Conservation (phyloP, 106 monocot species). For the Vanilla planifolia region DNA sequence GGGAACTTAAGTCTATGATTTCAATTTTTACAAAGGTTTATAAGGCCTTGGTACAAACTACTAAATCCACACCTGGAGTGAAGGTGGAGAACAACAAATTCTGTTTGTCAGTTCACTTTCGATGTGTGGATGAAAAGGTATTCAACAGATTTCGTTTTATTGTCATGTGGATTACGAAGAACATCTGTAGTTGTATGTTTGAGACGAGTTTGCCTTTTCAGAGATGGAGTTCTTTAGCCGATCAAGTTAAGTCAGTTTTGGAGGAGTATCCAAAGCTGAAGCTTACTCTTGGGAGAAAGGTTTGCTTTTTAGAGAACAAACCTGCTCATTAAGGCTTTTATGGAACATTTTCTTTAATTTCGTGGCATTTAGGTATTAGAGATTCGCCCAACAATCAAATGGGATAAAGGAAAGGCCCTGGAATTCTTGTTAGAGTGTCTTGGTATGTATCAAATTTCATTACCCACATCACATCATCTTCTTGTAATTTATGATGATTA, state of each 20-base stretch:
- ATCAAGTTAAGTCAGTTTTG: conserved; percentile 48
- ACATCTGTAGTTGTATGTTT: conserved; percentile 1
- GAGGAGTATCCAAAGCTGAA: conserved; percentile 57
- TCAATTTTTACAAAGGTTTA: conserved; percentile 31
- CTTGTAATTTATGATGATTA: conserved; percentile 4
- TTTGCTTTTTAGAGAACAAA: conserved; percentile 2
- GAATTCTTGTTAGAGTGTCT: conserved; percentile 71
- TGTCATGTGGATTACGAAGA: background rate
- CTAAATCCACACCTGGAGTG: conserved; percentile 36
- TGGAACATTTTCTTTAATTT: background rate
- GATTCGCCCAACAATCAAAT: conserved; percentile 77
- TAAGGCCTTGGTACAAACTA: conserved; percentile 39
- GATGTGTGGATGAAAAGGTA: conserved; percentile 70
- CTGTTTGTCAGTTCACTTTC: conserved; percentile 67
- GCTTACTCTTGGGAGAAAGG: conserved; percentile 74
- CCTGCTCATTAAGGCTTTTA: background rate
- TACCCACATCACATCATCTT: conserved; percentile 20
- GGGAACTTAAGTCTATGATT: background rate
- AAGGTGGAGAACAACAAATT: conserved; percentile 84
- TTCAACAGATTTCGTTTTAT: background rate
- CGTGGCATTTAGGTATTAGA: conserved; percentile 50
- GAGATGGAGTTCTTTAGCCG: conserved; percentile 62
- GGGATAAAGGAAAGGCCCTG: conserved; percentile 84
- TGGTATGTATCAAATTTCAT: conserved; percentile 18
- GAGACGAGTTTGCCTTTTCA: conserved; percentile 9